Percentiles rank a stretch among this genome's conserved stretches.
Conservation (phyloP, 176 grass and related monocot genomes). For the Carex myosuroides region DNA sequence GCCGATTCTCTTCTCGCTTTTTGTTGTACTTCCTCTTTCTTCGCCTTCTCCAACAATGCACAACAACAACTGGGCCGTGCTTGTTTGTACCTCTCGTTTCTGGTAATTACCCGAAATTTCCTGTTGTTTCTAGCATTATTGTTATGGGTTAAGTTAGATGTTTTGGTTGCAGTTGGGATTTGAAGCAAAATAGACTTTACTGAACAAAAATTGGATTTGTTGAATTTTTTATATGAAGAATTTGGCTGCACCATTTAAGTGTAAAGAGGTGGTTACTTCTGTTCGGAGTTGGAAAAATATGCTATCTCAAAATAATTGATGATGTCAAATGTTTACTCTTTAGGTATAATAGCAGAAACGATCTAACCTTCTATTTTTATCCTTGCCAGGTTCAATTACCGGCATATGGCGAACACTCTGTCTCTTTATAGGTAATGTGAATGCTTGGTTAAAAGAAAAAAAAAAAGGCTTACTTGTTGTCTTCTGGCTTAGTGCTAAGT, state of each 20-base stretch:
- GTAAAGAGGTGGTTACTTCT: neutral
- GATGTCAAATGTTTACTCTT: neutral
- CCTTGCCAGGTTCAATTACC: conserved; percentile 86
- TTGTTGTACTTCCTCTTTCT: neutral
- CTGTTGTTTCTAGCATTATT: neutral
- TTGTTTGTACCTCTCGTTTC: conserved; percentile 91
- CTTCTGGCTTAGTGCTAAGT: neutral
- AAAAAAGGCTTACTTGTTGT: neutral
- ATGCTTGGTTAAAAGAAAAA: neutral
- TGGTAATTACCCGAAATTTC: conserved; percentile 38
- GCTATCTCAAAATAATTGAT: neutral
- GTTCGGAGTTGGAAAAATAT: neutral
- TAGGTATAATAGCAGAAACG: neutral
- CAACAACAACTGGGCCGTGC: conserved; percentile 97
- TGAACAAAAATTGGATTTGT: neutral
- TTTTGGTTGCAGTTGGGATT: neutral
- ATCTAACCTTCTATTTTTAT: neutral
- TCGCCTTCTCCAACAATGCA: conserved; percentile 53
- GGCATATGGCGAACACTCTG: conserved; percentile 94
- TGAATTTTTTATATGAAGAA: neutral
- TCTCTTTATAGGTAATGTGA: conserved; percentile 73
- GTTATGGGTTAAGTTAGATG: neutral
- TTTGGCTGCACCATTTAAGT: neutral
- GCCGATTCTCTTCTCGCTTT: neutral
- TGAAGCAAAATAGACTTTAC: neutral